Percentiles rank a stretch among this genome's conserved stretches.
Conservation (phyloP, 2,329 filamentous ascomycete species). For the Fusarium newnesense region DNA sequence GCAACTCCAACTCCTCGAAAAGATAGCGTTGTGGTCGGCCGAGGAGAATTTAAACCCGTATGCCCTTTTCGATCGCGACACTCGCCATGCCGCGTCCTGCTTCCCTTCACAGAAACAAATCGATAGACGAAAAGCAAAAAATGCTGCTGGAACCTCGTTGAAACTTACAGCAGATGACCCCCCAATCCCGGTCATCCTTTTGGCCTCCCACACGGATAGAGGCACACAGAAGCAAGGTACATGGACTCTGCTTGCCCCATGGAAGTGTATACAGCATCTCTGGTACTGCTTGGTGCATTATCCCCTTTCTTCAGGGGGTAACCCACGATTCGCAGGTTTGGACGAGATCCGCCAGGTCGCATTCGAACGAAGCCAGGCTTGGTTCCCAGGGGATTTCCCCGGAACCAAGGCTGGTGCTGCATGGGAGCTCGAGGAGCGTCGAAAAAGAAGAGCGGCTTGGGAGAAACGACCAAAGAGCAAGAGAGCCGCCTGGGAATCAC, state of each 20-base stretch:
- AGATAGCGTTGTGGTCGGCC: constrained; percentile 74
- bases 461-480: constrained; percentile 83
- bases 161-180: constrained; percentile 71
- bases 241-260: constrained; percentile 89
- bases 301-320: constrained; percentile 81
- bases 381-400: constrained; percentile 88
- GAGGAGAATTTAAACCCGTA: constrained; percentile 61
- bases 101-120: constrained; percentile 82
- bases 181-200: constrained; percentile 79
- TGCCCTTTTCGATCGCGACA: constrained; percentile 74
- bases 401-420: constrained; percentile 80
- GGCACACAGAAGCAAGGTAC: constrained; percentile 68
- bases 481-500: constrained; percentile 76
- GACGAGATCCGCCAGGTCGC: constrained; percentile 81
- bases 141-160: constrained; percentile 71
- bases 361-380: constrained; percentile 81
- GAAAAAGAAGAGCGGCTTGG: constrained; percentile 83
- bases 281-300: constrained; percentile 91
- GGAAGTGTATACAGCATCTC: constrained; percentile 85
- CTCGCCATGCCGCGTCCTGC: constrained; percentile 71
- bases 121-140: constrained; percentile 76
- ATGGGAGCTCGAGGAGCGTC: constrained; percentile 76
- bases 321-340: constrained; percentile 84
- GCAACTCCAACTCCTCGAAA: constrained; percentile 62
- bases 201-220: constrained; percentile 65